These are phyloP conservation scores for Solidago caesia DNA, from an alignment of 129 eudicot species.

Conservation along the genomic window DNA sequence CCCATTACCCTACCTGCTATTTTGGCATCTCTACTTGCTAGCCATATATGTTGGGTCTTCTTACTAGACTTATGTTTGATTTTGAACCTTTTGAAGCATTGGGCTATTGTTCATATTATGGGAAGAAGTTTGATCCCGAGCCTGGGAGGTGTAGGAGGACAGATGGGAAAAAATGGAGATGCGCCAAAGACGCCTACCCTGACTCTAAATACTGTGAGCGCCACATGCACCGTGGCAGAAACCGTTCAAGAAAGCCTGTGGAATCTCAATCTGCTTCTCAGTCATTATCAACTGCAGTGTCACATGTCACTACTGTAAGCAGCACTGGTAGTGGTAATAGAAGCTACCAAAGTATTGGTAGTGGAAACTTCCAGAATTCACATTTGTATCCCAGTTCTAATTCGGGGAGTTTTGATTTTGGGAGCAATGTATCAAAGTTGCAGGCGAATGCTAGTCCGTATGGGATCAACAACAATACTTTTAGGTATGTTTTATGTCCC, in stretches of 20 bases:
- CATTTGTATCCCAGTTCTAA: slow-evolving; percentile 45
- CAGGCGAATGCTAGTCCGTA: slow-evolving; percentile 57
- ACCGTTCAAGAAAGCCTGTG: slow-evolving; percentile 99
- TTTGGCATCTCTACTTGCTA: not conserved
- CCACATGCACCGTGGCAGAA: slow-evolving; percentile 99
- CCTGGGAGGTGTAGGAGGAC: slow-evolving; percentile 98
- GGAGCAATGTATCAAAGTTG: slow-evolving; percentile 50
- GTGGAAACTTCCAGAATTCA: slow-evolving; percentile 54
- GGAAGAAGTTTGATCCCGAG: slow-evolving; percentile 93
- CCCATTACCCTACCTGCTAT: no score
- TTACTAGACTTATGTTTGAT: not conserved
- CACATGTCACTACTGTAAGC: slow-evolving; percentile 48
- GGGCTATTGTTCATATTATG: slow-evolving; percentile 85
- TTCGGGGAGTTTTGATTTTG: slow-evolving; percentile 48
- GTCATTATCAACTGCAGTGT: slow-evolving; percentile 62
- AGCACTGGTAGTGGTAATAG: slow-evolving; percentile 46
- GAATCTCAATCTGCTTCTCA: slow-evolving; percentile 85
- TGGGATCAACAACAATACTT: slow-evolving; percentile 53
- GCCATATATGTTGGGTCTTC: not conserved
- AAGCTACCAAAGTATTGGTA: slow-evolving; percentile 47
- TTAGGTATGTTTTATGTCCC: slow-evolving; percentile 41
- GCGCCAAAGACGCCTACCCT: slow-evolving; percentile 87
- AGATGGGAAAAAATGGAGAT: slow-evolving; percentile 97
- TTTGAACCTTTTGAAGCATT: slow-evolving; percentile 36
- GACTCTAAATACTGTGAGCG: slow-evolving; percentile 99